phyloP scores from a whole-genome alignment of 768 basidiomycete genomes.

The Hebeloma cylindrosporum region DNA sequence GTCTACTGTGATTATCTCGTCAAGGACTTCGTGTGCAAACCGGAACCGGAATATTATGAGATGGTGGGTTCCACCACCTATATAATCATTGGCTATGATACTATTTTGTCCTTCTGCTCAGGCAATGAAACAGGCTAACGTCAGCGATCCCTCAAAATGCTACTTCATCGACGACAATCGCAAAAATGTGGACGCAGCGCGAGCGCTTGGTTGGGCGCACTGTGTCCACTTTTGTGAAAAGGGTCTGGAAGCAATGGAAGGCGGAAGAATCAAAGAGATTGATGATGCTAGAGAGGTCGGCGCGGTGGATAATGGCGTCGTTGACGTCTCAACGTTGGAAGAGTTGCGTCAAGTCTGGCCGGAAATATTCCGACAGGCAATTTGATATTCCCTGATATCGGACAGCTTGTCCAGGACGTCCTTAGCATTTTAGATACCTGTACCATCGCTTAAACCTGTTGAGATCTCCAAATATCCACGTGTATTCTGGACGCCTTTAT shows the following conservation, averaged over 20 bases:
- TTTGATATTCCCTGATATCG: not conserved
- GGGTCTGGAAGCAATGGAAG: constrained; percentile 64
- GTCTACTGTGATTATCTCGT: constrained; percentile 77
- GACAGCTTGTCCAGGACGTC: no score
- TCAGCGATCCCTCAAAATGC: constrained; percentile 67
- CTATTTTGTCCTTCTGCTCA: constrained; percentile 26
- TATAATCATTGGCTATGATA: not conserved
- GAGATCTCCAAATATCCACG: no score
- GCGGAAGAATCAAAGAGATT: constrained; percentile 54
- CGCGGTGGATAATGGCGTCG: constrained; percentile 44
- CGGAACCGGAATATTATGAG: constrained; percentile 69
- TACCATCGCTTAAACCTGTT: no score
- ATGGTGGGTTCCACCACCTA: constrained; percentile 38
- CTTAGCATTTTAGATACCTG: no score
- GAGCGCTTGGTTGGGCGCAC: constrained; percentile 64
- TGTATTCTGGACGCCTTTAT: no score
- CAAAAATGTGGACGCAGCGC: constrained; percentile 67
- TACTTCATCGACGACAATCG: constrained; percentile 81
- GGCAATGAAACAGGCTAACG: constrained; percentile 64
- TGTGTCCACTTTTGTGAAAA: constrained; percentile 77
- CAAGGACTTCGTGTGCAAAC: constrained; percentile 75
- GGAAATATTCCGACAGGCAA: constrained; percentile 57
- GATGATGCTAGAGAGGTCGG: constrained; percentile 37
- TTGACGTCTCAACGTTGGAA: constrained; percentile 56
- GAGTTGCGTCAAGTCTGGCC: constrained; percentile 73